Conservation (phyloP, 2,329 filamentous ascomycete genomes). For the Coniochaeta ligniaria region DNA sequence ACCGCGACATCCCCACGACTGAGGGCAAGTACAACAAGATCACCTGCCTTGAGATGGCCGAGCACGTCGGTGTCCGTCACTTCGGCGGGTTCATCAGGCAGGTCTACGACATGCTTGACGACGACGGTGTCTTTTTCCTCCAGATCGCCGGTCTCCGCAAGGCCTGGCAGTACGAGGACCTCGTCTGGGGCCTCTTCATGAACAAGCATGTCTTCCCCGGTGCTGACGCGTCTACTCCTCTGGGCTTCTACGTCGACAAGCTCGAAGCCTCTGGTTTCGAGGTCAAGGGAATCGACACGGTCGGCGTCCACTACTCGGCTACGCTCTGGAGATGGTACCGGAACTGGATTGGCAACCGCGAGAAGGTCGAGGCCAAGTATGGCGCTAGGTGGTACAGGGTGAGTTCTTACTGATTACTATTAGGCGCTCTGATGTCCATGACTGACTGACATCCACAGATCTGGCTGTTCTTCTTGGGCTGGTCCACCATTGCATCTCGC, state of each 20-base stretch:
- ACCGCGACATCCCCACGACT: slow-evolving; percentile 83
- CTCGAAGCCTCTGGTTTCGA: slow-evolving; percentile 86
- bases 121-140: slow-evolving; percentile 92
- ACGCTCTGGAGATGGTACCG: slow-evolving; percentile 98
- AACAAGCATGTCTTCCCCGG: slow-evolving; percentile 99
- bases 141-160: slow-evolving; percentile 93
- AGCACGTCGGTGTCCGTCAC: slow-evolving; percentile 94
- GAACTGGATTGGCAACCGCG: slow-evolving; percentile 92
- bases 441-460: slow-evolving; percentile 43
- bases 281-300: slow-evolving; percentile 84
- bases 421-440: too few relatives aligned
- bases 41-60: slow-evolving; percentile 95
- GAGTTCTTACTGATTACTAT: slow-evolving; percentile 30
- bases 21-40: slow-evolving; percentile 85
- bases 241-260: slow-evolving; percentile 78
- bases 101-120: slow-evolving; percentile 91
- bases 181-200: slow-evolving; percentile 98
- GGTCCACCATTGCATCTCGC: slow-evolving; percentile 74
- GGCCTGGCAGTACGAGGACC: slow-evolving; percentile 95
- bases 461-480: slow-evolving; percentile 88
- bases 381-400: slow-evolving; percentile 92
- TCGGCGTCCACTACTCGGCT: slow-evolving; percentile 94
- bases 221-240: slow-evolving; percentile 88
- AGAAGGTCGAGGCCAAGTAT: slow-evolving; percentile 92
- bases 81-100: slow-evolving; percentile 75